Percentiles rank a stretch among this genome's conserved stretches.
Conservation (phyloP, 2,329 filamentous ascomycete species). For the Hirsutella rhossiliensis region DNA sequence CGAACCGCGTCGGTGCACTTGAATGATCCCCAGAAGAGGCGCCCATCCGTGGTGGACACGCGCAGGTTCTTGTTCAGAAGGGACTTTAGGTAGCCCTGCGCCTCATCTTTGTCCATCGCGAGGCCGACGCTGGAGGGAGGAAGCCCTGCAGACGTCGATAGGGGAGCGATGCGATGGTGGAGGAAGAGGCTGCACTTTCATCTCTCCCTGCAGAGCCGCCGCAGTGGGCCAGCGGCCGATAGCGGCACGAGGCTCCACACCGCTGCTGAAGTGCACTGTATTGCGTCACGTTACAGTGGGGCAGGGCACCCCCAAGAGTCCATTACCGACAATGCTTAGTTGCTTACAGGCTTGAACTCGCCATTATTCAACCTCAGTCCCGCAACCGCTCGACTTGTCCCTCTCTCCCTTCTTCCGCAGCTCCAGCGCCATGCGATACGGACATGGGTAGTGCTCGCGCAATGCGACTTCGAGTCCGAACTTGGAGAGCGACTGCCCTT, state of each 20-base stretch:
- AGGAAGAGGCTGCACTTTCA: no score
- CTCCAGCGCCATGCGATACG: background rate
- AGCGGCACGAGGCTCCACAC: no score
- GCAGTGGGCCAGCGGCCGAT: no score
- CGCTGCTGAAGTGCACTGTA: no score
- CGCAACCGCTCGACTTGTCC: background rate
- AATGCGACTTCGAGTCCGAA: background rate
- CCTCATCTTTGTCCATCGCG: constrained; percentile 37
- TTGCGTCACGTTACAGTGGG: no score
- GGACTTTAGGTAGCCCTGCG: constrained; percentile 44
- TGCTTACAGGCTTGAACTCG: no score
- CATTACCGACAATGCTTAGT: no score
- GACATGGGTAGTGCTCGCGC: background rate
- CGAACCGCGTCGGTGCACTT: constrained; percentile 88
- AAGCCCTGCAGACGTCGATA: no score
- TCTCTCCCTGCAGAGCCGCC: no score
- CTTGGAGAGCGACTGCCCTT: background rate
- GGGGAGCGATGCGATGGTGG: no score
- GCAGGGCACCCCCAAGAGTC: no score
- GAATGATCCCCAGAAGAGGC: constrained; percentile 81
- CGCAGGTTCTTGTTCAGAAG: constrained; percentile 71
- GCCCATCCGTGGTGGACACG: constrained; percentile 67
- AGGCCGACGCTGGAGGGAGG: background rate
- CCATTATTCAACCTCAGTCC: no score
- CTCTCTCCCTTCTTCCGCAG: background rate